These are phyloP conservation scores for Chlamydomonas reinhardtii DNA, from an alignment of 163 green algal species.

Conservation along the genomic window DNA sequence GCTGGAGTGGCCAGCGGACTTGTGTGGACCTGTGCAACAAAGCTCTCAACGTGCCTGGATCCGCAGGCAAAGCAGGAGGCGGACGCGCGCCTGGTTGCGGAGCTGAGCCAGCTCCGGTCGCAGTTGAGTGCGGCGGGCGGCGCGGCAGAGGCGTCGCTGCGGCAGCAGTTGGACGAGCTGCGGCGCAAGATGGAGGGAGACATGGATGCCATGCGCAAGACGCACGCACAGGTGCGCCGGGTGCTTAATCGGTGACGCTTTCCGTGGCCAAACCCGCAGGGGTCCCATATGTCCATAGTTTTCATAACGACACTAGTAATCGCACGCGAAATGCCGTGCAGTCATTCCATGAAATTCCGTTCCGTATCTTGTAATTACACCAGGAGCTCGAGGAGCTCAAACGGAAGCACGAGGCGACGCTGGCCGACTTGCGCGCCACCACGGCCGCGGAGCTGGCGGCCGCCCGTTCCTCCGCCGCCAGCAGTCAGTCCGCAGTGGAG, in stretches of 20 bases:
- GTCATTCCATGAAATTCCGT: too few relatives aligned
- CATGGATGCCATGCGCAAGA: conserved; percentile 6
- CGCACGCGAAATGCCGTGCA: too few relatives aligned
- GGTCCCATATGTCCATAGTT: too few relatives aligned
- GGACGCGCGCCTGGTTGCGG: conserved; percentile 26
- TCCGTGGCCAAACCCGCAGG: too few relatives aligned
- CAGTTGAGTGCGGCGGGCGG: conserved; percentile 33
- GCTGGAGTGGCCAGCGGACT: too few relatives aligned
- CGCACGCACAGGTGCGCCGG: too few relatives aligned
- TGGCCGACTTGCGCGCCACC: background rate
- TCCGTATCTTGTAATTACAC: too few relatives aligned
- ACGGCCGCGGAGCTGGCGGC: conserved; percentile 4
- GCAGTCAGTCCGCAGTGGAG: background rate
- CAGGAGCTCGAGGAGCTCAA: conserved; percentile 39
- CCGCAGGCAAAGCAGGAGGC: conserved; percentile 4
- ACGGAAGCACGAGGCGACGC: background rate
- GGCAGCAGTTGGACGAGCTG: conserved; percentile 28
- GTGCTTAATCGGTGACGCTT: too few relatives aligned
- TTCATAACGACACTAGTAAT: too few relatives aligned
- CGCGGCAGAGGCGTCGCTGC: conserved; percentile 31
- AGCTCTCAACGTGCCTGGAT: too few relatives aligned
- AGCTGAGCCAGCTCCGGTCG: conserved; percentile 26
- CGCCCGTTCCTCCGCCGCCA: background rate
- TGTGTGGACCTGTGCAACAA: too few relatives aligned
- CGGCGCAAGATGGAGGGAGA: conserved; percentile 10